Conservation (phyloP, 306 rosid genomes). For the Castanospermum australe region DNA sequence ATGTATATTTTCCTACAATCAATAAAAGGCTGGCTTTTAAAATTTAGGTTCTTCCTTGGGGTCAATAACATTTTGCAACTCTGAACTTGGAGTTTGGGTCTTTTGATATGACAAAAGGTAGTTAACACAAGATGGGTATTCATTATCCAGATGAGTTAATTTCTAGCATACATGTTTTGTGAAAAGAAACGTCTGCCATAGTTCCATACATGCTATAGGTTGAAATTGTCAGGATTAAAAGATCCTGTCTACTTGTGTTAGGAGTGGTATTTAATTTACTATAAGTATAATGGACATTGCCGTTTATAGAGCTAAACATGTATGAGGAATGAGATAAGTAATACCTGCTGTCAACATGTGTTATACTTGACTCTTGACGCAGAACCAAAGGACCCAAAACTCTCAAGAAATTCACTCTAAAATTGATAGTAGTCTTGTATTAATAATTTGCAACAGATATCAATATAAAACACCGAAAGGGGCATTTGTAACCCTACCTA, state of each 20-base stretch:
- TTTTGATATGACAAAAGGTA: background rate
- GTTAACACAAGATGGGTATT: background rate
- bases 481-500: background rate
- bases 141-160: background rate
- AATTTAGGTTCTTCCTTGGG: background rate
- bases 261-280: background rate
- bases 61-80: background rate
- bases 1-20: background rate
- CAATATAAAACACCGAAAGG: background rate
- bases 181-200: background rate
- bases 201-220: background rate
- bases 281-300: background rate
- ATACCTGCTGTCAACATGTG: conserved; percentile 4
- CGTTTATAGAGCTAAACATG: background rate
- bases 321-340: background rate
- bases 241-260: background rate
- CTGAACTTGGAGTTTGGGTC: background rate
- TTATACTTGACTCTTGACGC: background rate
- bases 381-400: background rate
- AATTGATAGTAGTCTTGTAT: background rate
- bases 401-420: background rate
- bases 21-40: background rate
- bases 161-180: background rate
- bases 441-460: background rate
- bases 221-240: conserved; percentile 13